Conservation (phyloP, 2,329 filamentous ascomycete species). For the Amylocarpus encephaloides region DNA sequence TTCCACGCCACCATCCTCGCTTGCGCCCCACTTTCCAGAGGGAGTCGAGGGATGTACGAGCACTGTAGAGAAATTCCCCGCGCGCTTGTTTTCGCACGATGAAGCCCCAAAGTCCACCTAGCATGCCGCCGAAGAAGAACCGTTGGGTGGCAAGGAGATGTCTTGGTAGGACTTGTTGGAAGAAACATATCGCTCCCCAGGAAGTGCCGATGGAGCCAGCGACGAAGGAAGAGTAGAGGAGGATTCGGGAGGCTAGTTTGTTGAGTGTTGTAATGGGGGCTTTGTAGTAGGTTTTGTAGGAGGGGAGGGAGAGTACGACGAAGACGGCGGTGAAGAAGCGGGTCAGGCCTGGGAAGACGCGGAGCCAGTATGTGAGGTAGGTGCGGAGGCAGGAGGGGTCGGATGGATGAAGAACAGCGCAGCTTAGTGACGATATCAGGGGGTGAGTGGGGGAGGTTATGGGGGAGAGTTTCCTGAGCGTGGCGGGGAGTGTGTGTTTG, state of each 20-base stretch:
- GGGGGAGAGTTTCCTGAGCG: conserved; percentile 64
- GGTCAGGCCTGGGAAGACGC: conserved; percentile 70
- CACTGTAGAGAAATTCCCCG: conserved; percentile 70
- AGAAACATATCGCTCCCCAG: conserved; percentile 87
- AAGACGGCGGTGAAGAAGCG: conserved; percentile 74
- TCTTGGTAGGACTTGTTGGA: conserved; percentile 72
- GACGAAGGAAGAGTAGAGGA: conserved; percentile 70
- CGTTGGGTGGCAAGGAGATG: conserved; percentile 72
- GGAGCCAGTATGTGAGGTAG: conserved; percentile 81
- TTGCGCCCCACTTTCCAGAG: conserved; percentile 94
- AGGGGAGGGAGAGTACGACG: conserved; percentile 58
- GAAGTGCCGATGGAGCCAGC: conserved; percentile 78
- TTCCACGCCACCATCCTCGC: conserved; percentile 77
- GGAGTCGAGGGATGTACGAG: conserved; percentile 71
- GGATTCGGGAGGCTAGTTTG: conserved; percentile 57
- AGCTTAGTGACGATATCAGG: conserved; percentile 76
- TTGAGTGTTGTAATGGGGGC: conserved; percentile 63
- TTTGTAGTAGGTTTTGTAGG: conserved; percentile 61
- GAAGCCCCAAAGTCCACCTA: conserved; percentile 81
- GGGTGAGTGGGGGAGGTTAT: conserved; percentile 83
- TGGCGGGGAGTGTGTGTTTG: conserved; percentile 56
- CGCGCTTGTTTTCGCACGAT: conserved; percentile 61
- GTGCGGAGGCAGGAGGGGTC: conserved; percentile 85
- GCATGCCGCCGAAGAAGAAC: conserved; percentile 82
- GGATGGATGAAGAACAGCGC: conserved; percentile 79